Evolutionary conservation across 2,329 filamentous ascomycete species (phyloP).

Genomic region (Pseudocercospora crystallina): DNA sequence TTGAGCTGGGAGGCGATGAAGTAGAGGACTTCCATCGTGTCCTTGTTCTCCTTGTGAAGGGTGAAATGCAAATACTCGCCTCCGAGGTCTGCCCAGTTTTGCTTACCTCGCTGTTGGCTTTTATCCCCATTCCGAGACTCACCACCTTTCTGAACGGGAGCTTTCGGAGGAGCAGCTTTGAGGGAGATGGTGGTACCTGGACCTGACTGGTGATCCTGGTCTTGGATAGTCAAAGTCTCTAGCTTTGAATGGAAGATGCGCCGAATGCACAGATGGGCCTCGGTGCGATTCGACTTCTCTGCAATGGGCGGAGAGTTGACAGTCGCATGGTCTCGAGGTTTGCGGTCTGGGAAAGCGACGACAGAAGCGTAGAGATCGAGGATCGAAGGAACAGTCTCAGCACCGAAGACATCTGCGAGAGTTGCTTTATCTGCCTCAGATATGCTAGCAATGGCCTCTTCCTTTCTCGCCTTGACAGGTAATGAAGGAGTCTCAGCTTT

Average conservation of each 20-base stretch:
- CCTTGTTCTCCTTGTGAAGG: constrained; percentile 94
- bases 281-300: constrained; percentile 62
- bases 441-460: constrained; percentile 28
- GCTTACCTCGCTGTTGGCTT: constrained; percentile 40
- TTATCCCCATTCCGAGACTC: constrained; percentile 20
- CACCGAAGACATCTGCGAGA: constrained; percentile 52
- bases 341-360: constrained; percentile 54
- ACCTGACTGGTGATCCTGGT: constrained; percentile 48
- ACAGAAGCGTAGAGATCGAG: constrained; percentile 57
- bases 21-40: constrained; percentile 87
- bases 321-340: constrained; percentile 55
- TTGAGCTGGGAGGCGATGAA: constrained; percentile 74
- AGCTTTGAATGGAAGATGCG: constrained; percentile 76
- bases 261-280: constrained; percentile 67
- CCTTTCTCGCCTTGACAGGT: constrained; percentile 12
- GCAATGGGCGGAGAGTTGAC: constrained; percentile 56
- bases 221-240: constrained; percentile 73
- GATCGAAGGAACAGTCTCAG: constrained; percentile 51
- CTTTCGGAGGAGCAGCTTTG: constrained; percentile 43
- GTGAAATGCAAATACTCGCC: constrained; percentile 87
- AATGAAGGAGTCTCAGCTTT: neutral
- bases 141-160: constrained; percentile 12
- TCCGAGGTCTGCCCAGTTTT: constrained; percentile 65
- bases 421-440: constrained; percentile 39
- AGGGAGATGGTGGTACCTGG: constrained; percentile 65